phyloP scores from a whole-genome alignment of 2,329 filamentous ascomycete genomes.

The Penicillium sp. region DNA sequence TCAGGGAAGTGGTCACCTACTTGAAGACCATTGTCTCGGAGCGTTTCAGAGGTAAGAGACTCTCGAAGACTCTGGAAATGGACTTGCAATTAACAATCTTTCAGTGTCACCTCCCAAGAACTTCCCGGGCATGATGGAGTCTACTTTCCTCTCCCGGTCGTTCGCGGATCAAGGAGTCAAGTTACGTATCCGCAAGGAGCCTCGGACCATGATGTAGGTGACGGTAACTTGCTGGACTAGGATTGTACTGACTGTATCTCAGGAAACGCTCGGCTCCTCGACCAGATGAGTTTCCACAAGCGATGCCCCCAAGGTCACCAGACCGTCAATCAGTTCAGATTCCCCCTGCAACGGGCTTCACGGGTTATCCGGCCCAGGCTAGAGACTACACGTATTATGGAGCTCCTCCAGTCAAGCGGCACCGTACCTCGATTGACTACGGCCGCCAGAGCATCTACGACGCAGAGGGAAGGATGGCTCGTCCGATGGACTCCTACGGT shows the following conservation, averaged over 20 bases:
- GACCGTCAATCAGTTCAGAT: conserved; percentile 39
- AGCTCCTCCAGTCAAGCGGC: conserved; percentile 34
- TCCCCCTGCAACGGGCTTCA: conserved; percentile 28
- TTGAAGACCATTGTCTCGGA: conserved; percentile 60
- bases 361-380: conserved; percentile 31
- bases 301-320: conserved; percentile 37
- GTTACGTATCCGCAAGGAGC: conserved; percentile 78
- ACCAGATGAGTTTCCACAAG: conserved; percentile 39
- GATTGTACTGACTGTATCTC: conserved; percentile 14
- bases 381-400: conserved; percentile 39
- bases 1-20: conserved; percentile 47
- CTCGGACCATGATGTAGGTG: conserved; percentile 54
- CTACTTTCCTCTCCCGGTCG: conserved; percentile 73
- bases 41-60: conserved; percentile 61
- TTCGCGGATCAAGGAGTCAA: conserved; percentile 87
- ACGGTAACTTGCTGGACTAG: background rate
- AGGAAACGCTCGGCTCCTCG: conserved; percentile 42
- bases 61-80: background rate
- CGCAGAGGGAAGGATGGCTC: conserved; percentile 35
- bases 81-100: background rate
- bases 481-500: conserved; percentile 38
- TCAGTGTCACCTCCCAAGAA: conserved; percentile 57
- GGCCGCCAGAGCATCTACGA: conserved; percentile 37
- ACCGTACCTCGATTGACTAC: conserved; percentile 41
- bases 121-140: conserved; percentile 77